Percentiles rank a stretch among this genome's conserved stretches.
These are phyloP conservation scores for Stereocaulon alpinum DNA, from an alignment of 495 filamentous ascomycete species.

Conservation along the genomic window DNA sequence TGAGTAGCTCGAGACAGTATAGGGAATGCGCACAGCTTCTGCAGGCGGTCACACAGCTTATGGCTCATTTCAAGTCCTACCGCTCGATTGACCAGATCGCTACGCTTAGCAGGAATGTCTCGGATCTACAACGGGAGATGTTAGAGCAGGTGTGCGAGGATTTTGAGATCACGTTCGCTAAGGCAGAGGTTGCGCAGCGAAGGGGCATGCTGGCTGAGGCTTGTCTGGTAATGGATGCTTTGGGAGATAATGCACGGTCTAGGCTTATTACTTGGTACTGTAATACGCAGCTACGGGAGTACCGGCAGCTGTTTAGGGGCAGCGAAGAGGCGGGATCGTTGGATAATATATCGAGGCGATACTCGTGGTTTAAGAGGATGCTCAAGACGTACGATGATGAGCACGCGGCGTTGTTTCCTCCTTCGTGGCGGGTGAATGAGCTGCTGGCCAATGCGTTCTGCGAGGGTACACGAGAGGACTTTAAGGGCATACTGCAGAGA, in stretches of 20 bases:
- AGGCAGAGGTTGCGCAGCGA: slow-evolving; percentile 64
- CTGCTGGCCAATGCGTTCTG: slow-evolving; percentile 87
- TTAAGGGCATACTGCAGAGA: slow-evolving; percentile 80
- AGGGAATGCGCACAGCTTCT: slow-evolving; percentile 91
- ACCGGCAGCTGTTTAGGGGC: slow-evolving; percentile 86
- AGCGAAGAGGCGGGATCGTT: slow-evolving; percentile 95
- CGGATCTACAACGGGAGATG: slow-evolving; percentile 86
- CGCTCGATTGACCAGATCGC: slow-evolving; percentile 97
- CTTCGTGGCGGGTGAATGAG: slow-evolving; percentile 83
- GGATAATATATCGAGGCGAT: slow-evolving; percentile 91
- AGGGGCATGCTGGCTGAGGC: slow-evolving; percentile 70
- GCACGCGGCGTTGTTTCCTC: slow-evolving; percentile 79
- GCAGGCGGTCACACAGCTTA: slow-evolving; percentile 92
- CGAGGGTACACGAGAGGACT: slow-evolving; percentile 90
- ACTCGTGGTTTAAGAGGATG: slow-evolving; percentile 94
- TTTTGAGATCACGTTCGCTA: slow-evolving; percentile 91
- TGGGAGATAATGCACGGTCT: slow-evolving; percentile 79
- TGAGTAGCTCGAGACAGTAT: slow-evolving; percentile 83
- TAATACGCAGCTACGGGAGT: slow-evolving; percentile 92
- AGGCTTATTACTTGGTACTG: slow-evolving; percentile 93
- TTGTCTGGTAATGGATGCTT: slow-evolving; percentile 87
- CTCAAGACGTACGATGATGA: slow-evolving; percentile 94
- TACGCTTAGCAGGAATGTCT: slow-evolving; percentile 81
- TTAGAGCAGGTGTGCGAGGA: slow-evolving; percentile 97
- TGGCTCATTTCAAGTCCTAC: slow-evolving; percentile 98